Evolutionary conservation across 495 filamentous ascomycete species (phyloP), one percentile per base, ranked within the genome.

Genomic region (Hyaloscypha hepaticicola): DNA sequence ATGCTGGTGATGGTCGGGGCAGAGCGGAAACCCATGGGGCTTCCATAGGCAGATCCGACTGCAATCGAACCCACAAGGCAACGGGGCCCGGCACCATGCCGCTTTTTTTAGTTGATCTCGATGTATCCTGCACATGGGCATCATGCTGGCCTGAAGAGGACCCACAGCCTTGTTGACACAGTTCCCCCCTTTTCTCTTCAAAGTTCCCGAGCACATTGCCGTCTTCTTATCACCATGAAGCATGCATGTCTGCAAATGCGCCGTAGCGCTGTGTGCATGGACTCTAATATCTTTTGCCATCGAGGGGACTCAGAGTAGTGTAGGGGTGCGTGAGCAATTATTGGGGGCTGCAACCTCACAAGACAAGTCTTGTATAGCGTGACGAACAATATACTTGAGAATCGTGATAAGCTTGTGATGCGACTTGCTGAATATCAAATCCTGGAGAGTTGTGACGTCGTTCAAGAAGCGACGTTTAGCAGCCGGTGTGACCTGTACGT

Each of bases 41-140:
- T 60, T 65, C 63, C 63, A 65, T 49, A 5, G 2, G 29, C 55
- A 65, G 56, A 65, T 60, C 22, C 56, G 63, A 27, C 56, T 34
- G 56, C 63, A 65, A 24, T 65, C 56, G 25, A 65, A 59, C 11
- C 63, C 63, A 55, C 63, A 65, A 55, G n/a, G 41, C n/a, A 65
- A 65, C 16, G 55, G 56, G 25, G 56, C 63, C 41, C 56, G 55
- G 48, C 63, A 65, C 63, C 63, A 65, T 24, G 19, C 55, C 24
- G 56, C 21, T 60, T 24, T 7, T 31, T 53, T 65, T 27, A 55
- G 63, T 55, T 65, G 63, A 60, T 48, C 55, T 60, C 38, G 38
- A 24, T 65, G 63, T 60, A 65, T 41, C 14, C 19, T 52, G 45
- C 63, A 65, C 16, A 24, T 38, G n/a, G 63, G 63, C 63, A 65